A percentile compares a stretch with the other conserved stretches of the same genome.
Evolutionary conservation across 2,329 filamentous ascomycete species (phyloP).

Genomic region (Sporothrix phasma): DNA sequence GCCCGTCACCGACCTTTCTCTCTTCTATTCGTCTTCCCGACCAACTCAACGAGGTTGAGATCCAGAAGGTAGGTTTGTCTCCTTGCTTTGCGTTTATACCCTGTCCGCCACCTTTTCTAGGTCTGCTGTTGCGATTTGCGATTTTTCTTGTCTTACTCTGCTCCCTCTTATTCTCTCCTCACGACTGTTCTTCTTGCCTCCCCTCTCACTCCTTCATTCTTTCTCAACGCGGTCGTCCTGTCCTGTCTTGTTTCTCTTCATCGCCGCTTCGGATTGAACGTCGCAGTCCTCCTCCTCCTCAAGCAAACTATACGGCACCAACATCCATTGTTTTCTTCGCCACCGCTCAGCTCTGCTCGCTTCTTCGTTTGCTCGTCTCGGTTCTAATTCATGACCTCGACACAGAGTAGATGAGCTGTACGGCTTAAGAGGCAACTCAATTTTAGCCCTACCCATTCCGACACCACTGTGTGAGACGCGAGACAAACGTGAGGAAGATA

Average conservation of each 20-base stretch:
- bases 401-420: constrained; percentile 10
- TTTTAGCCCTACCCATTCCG: constrained; percentile 6
- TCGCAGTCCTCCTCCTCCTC: not conserved
- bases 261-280: not conserved
- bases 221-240: constrained; percentile 13
- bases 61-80: constrained; percentile 11
- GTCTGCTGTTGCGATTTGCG: not conserved
- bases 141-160: constrained; percentile 1
- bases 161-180: not conserved
- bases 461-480: constrained; percentile 1
- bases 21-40: constrained; percentile 23
- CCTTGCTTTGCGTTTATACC: constrained; percentile 25
- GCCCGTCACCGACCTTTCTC: constrained; percentile 19
- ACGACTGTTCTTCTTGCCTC: constrained; percentile 19
- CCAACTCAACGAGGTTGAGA: constrained; percentile 13
- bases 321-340: constrained; percentile 1
- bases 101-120: not conserved
- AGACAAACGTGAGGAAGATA: not conserved
- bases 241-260: not conserved
- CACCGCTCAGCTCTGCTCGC: not conserved
- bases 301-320: not conserved
- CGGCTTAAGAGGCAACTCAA: constrained; percentile 9
- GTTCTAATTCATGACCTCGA: not conserved
- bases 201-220: constrained; percentile 24
- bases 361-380: not conserved